Evolutionary conservation across 257 asterid species (phyloP), one percentile per base, ranked within the genome.

Genomic region (Fraxinus excelsior): DNA sequence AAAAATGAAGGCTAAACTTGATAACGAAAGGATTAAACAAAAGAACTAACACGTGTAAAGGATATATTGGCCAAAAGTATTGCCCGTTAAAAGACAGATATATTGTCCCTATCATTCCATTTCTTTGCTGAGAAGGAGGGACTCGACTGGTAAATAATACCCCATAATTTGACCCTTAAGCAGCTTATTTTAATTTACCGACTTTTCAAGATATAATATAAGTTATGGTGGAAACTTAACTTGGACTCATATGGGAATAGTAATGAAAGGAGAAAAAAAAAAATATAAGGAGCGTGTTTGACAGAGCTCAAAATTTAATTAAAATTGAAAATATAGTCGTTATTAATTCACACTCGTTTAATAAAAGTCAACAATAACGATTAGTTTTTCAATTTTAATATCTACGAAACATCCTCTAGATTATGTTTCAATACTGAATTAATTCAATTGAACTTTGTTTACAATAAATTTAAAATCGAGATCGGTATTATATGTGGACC

Each of bases 41-140:
- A 3, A 3, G 1, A 75, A 38, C 19, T 29, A 3, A 5, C 70
- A 67, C 56, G 51, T 40, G 80, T n/a, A 26, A 42, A 75, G 6
- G 18, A 46, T 7, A 11, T 2, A 65, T 23, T 28, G 46, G 80
- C 12, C 25, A 66, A 53, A 31, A 56, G n/a, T 56, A 42, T 70
- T 66, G 16, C 26, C n/a, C 58, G 64, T 37, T 7, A 13, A 60
- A 78, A 81, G 23, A 82, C 76, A 64, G 84, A 75, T 70, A 56
- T 60, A 19, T 31, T 70, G 82, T 80, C 53, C 44, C 56, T 26
- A 29, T 53, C 51, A 76, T 71, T 82, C 44, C n/a, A 80, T 83
- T 79, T 70, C 82, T 82, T 78, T 67, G 69, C 67, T 74, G 75
- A 58, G 72, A 74, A 78, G 80, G 73, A 69, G 71, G 66, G 79